Conservation (phyloP, 2,329 filamentous ascomycete genomes). For the Metarhizium humberi region DNA sequence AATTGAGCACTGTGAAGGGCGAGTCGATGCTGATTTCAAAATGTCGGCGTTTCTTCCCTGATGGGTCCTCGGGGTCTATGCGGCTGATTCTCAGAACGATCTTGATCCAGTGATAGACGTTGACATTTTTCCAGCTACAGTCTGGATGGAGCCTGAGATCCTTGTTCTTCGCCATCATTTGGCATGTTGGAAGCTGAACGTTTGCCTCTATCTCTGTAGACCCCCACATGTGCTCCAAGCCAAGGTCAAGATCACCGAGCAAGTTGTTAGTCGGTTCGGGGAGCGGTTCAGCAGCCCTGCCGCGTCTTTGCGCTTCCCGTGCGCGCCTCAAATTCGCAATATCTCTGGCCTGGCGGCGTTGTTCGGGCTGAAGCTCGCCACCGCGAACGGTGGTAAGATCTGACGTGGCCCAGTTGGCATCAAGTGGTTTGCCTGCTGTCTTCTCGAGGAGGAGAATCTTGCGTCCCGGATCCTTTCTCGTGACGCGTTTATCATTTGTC, state of each 20-base stretch:
- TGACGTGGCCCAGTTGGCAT: slow-evolving; percentile 64
- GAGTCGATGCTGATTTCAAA: slow-evolving; percentile 97
- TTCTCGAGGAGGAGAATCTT: slow-evolving; percentile 88
- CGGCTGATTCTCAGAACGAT: slow-evolving; percentile 90
- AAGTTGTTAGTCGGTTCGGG: slow-evolving; percentile 57
- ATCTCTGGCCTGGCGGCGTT: slow-evolving; percentile 38
- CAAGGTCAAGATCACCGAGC: slow-evolving; percentile 67
- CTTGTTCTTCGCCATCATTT: slow-evolving; percentile 70
- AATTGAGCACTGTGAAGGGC: slow-evolving; percentile 86
- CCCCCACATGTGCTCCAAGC: slow-evolving; percentile 64
- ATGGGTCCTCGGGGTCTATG: slow-evolving; percentile 66
- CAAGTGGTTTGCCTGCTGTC: slow-evolving; percentile 66
- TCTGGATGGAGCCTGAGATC: slow-evolving; percentile 67
- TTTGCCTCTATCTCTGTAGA: slow-evolving; percentile 93
- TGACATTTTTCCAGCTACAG: slow-evolving; percentile 87
- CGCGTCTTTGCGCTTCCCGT: slow-evolving; percentile 36
- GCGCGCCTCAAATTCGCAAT: slow-evolving; percentile 42
- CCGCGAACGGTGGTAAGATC: slow-evolving; percentile 69
- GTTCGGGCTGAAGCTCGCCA: slow-evolving; percentile 56
- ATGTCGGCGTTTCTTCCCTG: slow-evolving; percentile 64
- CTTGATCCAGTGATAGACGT: slow-evolving; percentile 97
- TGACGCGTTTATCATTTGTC: slow-evolving; percentile 76
- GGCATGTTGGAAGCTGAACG: slow-evolving; percentile 82
- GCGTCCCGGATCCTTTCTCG: slow-evolving; percentile 71
- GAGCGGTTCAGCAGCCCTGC: slow-evolving; percentile 29